phyloP scores from a whole-genome alignment of 169 alveolate genomes.

The Babesia bigemina region DNA sequence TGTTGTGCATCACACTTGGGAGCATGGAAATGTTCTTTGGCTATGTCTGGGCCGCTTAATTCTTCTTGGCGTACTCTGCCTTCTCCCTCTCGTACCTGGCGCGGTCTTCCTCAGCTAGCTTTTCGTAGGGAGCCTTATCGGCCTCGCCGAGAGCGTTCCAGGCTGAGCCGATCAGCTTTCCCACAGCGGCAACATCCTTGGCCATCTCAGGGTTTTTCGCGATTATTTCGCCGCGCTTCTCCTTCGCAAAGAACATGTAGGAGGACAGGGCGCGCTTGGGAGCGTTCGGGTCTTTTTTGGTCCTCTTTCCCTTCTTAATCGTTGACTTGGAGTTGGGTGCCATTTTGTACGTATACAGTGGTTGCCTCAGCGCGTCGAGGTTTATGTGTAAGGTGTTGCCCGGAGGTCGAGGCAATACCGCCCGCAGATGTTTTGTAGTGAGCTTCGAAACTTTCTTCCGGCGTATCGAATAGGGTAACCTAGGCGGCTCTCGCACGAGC shows the following conservation, averaged over 20 bases:
- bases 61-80: conserved; percentile 72
- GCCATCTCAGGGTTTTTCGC: conserved; percentile 82
- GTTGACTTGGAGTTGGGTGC: conserved; percentile 64
- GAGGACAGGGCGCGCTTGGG: conserved; percentile 89
- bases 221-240: conserved; percentile 83
- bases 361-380: not conserved
- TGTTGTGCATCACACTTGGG: no score
- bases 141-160: conserved; percentile 85
- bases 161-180: conserved; percentile 88
- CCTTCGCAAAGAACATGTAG: conserved; percentile 88
- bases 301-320: conserved; percentile 52
- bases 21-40: no score
- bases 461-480: no score
- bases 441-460: no score
- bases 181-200: conserved; percentile 88
- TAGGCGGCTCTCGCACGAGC: no score
- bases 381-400: not conserved
- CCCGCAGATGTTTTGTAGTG: no score
- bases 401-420: no score
- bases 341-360: conserved; percentile 44
- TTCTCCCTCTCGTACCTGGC: conserved; percentile 86
- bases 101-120: conserved; percentile 87
- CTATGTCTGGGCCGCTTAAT: not conserved
- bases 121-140: conserved; percentile 87
- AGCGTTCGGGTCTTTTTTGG: conserved; percentile 87